Percentiles rank a stretch among this genome's conserved stretches.
phyloP scores from a whole-genome alignment of 345 rosid species.

The Pelargonium nanum region DNA sequence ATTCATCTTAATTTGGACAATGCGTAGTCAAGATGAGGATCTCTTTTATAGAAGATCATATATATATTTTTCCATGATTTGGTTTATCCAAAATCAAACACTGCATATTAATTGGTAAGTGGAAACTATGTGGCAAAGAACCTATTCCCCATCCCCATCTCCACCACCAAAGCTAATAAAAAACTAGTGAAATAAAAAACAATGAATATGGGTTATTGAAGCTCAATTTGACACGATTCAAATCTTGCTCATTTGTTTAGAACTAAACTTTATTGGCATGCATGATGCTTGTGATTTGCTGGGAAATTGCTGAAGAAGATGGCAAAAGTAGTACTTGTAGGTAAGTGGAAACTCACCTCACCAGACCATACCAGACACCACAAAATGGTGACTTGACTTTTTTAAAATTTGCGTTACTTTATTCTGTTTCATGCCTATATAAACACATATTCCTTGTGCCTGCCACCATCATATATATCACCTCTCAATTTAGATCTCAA shows the following conservation, averaged over 20 bases:
- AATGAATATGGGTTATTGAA: neutral
- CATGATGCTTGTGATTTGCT: neutral
- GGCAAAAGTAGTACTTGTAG: too few species aligned
- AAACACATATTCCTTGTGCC: neutral
- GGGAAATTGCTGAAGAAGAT: neutral
- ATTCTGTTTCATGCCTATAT: neutral
- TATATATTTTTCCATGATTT: too few species aligned
- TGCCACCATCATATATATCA: neutral
- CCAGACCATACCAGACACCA: neutral
- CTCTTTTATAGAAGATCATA: too few species aligned
- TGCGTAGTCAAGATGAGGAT: too few species aligned
- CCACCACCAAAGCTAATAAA: too few species aligned
- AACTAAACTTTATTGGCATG: neutral
- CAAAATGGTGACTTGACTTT: neutral
- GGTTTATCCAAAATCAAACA: neutral
- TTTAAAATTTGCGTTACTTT: neutral
- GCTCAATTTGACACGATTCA: neutral
- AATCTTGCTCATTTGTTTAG: neutral
- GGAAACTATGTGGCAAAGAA: neutral
- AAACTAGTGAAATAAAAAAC: too few species aligned
- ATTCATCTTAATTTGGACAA: too few species aligned
- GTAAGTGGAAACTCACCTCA: neutral
- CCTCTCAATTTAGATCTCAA: neutral
- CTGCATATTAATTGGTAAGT: neutral
- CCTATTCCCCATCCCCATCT: too few species aligned